Conservation (phyloP, 2,329 filamentous ascomycete genomes). For the Fusarium sp. region DNA sequence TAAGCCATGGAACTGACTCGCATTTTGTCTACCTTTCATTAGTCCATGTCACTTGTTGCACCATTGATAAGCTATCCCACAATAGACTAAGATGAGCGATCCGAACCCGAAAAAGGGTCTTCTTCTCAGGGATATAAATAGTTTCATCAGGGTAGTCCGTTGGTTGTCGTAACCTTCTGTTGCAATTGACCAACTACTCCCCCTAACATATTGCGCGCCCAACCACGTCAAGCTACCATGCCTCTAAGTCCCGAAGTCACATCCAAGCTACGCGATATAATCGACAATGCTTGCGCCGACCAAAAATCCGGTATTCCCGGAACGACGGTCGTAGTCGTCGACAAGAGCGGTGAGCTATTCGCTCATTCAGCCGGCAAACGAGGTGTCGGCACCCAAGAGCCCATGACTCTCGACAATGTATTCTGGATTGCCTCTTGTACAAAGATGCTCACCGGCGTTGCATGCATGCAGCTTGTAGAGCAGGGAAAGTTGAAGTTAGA, state of each 20-base stretch:
- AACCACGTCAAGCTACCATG: conserved; percentile 27
- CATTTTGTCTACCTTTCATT: no score
- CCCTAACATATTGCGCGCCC: neutral
- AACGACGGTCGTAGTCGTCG: conserved; percentile 62
- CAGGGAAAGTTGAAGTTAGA: conserved; percentile 64
- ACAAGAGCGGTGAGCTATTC: conserved; percentile 64
- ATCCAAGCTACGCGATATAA: conserved; percentile 44
- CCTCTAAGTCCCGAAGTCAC: conserved; percentile 31
- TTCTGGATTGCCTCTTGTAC: conserved; percentile 74
- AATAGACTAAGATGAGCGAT: no score
- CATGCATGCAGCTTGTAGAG: conserved; percentile 72
- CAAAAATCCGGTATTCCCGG: conserved; percentile 60
- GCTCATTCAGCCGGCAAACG: conserved; percentile 64
- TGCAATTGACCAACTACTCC: neutral
- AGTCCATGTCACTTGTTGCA: no score
- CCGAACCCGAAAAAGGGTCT: no score
- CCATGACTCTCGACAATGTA: conserved; percentile 72
- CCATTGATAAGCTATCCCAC: no score
- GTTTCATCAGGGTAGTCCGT: neutral
- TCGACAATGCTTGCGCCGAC: conserved; percentile 58
- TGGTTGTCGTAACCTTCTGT: neutral
- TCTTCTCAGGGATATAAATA: conserved; percentile 3
- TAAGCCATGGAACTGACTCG: no score
- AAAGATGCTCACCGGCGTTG: conserved; percentile 68
- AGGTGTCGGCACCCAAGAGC: conserved; percentile 60